Conservation (phyloP, 805 yeast species). For the Isabelozyma gotoi region DNA sequence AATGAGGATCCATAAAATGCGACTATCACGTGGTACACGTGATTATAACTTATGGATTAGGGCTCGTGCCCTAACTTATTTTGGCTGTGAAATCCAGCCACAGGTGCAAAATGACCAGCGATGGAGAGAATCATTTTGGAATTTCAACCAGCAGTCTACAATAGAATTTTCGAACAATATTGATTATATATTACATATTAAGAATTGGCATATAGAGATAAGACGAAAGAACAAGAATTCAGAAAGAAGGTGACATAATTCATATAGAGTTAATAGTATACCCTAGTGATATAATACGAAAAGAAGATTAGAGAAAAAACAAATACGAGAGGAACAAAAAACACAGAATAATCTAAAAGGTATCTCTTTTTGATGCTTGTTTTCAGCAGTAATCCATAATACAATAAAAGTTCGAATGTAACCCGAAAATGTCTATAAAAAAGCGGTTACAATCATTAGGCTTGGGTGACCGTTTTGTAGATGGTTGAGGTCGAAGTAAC, state of each 20-base stretch:
- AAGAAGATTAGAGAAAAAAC: too few species aligned
- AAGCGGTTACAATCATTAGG: background rate
- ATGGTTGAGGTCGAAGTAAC: constrained; percentile 39
- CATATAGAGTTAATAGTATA: background rate
- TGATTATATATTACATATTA: background rate
- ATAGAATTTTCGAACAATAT: background rate
- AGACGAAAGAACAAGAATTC: background rate
- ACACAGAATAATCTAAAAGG: background rate
- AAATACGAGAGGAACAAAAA: background rate
- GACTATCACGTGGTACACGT: background rate
- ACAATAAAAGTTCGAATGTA: background rate
- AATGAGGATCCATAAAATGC: background rate
- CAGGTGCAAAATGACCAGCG: too few species aligned
- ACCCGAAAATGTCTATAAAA: background rate
- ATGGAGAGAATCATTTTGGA: too few species aligned
- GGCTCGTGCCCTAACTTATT: background rate
- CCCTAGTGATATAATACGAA: background rate
- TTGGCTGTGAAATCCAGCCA: background rate
- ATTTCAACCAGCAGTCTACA: background rate
- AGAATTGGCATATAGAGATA: background rate
- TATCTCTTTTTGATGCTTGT: background rate
- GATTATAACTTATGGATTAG: background rate
- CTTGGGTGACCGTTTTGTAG: constrained; percentile 31
- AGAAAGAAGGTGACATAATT: background rate
- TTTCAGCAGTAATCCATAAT: background rate